These are phyloP conservation scores for Tetrahymena malaccensis DNA, from an alignment of 73 alveolate species.

Conservation along the genomic window DNA sequence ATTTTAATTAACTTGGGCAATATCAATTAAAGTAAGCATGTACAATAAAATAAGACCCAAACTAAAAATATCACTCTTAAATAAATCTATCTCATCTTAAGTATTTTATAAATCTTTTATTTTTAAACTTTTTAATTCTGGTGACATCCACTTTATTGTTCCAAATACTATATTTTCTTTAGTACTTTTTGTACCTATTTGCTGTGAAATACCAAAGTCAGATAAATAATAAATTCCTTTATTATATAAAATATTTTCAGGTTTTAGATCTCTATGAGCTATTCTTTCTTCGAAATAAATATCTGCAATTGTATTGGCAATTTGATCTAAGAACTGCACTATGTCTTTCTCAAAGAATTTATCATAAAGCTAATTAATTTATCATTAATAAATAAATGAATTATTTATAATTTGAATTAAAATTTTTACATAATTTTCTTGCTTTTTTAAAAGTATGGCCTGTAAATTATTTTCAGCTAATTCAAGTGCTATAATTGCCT, in stretches of 20 bases:
- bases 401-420: no score
- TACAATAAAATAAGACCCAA: neutral
- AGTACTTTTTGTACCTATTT: neutral
- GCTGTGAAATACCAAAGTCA: neutral
- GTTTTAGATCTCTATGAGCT: neutral
- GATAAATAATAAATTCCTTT: neutral
- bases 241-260: neutral
- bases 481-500: neutral
- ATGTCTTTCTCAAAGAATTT: neutral
- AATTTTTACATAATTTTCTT: neutral
- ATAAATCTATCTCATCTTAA: neutral
- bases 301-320: neutral
- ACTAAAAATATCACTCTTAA: neutral
- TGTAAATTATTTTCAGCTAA: neutral
- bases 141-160: neutral
- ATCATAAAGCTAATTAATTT: neutral
- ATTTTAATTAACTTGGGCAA: neutral
- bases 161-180: neutral
- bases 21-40: neutral
- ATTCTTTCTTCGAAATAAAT: neutral
- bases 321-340: neutral
- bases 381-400: no score
- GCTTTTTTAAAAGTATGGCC: neutral
- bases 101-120: neutral
- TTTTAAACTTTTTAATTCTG: neutral